These are phyloP conservation scores for Pseudoneurospora amorphoporcata DNA, from an alignment of 495 filamentous ascomycete genomes.

Conservation along the genomic window DNA sequence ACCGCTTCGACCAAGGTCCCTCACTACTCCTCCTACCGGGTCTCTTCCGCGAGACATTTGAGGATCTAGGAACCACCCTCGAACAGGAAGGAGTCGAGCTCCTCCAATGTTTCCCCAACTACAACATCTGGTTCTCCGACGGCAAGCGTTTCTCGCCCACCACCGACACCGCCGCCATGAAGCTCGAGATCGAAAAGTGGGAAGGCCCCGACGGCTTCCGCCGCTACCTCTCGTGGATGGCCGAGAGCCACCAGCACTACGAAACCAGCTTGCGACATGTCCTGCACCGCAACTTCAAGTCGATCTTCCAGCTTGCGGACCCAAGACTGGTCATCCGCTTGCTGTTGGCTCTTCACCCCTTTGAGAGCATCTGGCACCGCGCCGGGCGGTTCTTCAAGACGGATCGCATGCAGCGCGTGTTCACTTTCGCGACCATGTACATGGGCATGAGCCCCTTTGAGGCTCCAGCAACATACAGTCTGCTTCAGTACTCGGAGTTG, in stretches of 20 bases:
- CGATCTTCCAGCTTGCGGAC: conserved; percentile 38
- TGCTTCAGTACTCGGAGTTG: conserved; percentile 63
- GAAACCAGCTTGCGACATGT: conserved; percentile 51
- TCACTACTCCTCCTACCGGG: conserved; percentile 58
- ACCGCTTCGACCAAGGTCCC: conserved; percentile 63
- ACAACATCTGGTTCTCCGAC: conserved; percentile 49
- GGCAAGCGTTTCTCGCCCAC: conserved; percentile 47
- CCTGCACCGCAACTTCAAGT: conserved; percentile 51
- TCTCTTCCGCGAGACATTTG: conserved; percentile 53
- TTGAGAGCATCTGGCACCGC: conserved; percentile 51
- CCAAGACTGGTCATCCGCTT: conserved; percentile 42
- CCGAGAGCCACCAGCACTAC: conserved; percentile 55
- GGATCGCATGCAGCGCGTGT: conserved; percentile 52
- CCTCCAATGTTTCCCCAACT: conserved; percentile 61
- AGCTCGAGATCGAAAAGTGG: conserved; percentile 53
- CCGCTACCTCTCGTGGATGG: conserved; percentile 49
- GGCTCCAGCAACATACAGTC: conserved; percentile 59
- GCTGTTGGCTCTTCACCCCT: conserved; percentile 46
- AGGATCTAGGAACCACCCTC: conserved; percentile 51
- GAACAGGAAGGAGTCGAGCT: conserved; percentile 49
- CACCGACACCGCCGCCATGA: conserved; percentile 52
- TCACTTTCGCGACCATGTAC: conserved; percentile 70
- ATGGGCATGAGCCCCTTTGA: conserved; percentile 68
- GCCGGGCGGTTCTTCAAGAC: conserved; percentile 54
- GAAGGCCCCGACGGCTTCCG: conserved; percentile 56